Conservation (phyloP, 176 grass and related monocot species). For the Carex cristatella region DNA sequence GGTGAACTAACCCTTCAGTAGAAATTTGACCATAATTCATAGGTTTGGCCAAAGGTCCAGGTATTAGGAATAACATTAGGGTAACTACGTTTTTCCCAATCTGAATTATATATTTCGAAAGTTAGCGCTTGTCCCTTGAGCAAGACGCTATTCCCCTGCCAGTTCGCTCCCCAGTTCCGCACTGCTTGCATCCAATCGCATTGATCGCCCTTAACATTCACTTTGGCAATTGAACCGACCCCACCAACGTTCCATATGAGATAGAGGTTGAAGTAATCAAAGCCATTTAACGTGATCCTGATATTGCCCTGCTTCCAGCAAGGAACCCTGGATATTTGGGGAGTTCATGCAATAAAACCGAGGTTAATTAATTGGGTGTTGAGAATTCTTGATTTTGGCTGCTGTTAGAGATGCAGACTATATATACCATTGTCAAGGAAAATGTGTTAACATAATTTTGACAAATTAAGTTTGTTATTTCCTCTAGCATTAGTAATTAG, state of each 20-base stretch:
- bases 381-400: not conserved
- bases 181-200: slow-evolving; percentile 30
- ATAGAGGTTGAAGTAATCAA: slow-evolving; percentile 48
- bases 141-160: slow-evolving; percentile 14
- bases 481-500: too few species aligned
- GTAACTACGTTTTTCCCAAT: slow-evolving; percentile 31
- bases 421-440: too few species aligned
- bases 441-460: not conserved
- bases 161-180: slow-evolving; percentile 58
- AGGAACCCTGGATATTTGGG: slow-evolving; percentile 16
- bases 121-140: slow-evolving; percentile 45
- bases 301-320: slow-evolving; percentile 47
- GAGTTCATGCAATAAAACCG: not conserved
- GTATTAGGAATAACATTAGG: not conserved
- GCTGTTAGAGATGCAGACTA: too few species aligned
- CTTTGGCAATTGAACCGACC: slow-evolving; percentile 22
- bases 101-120: slow-evolving; percentile 40
- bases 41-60: slow-evolving; percentile 82
- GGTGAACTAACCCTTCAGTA: slow-evolving; percentile 17
- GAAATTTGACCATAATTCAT: slow-evolving; percentile 46
- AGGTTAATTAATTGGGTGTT: not conserved
- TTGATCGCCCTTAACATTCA: slow-evolving; percentile 17
- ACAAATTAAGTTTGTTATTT: too few species aligned
- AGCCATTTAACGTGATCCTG: slow-evolving; percentile 29
- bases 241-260: slow-evolving; percentile 43